Base-by-base conservation (phyloP, 352 stramenopile genomes). In the Aphanomyces astaci region DNA sequence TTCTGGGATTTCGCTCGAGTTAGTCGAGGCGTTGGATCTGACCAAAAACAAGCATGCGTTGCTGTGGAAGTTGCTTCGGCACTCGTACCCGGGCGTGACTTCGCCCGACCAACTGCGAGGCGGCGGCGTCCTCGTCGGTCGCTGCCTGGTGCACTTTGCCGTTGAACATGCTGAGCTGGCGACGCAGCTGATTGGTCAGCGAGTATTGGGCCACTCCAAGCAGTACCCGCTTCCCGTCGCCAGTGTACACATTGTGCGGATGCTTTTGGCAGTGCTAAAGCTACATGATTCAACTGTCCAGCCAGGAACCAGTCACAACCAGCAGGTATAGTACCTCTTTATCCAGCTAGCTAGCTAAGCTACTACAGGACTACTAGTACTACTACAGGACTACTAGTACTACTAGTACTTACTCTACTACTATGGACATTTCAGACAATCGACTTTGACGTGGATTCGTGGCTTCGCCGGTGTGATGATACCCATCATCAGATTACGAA, bases 111-210 rank as follows among this genome's bases (percentile, higher is more conserved):
- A 43, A 11, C 45, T 68, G 39, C 62, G 62, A 4, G 62, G 62
- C 33, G 43, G 40, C 10, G 62, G 62, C 19, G 24, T 45, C 28
- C 33, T 68, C 24, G 62, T 59, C 2, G 4, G 43, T 1, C 5
- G 3, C 9, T 68, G 62, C 27, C 24, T 68, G 17, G n/a, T 52
- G 24, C 45, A 68, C 30, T 68, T 68, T 32, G 40, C 49, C 4
- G 24, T 22, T 40, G 62, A 68, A 28, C 62, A 68, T 17, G n/a
- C 56, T 28, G 62, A 68, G 33, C 49, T 68, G n/a, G 62, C 62
- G 25, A 24, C 19, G 9, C 62, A 68, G 39, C 28, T 68, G n/a
- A 68, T 68, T 60, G 62, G 43, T 9, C 62, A 68, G 28, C 62
- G 62, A 11, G 25, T 49, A 17, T 13, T 17, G 27, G 48, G 32